Evolutionary conservation across 2,329 filamentous ascomycete species (phyloP).

Genomic region (Emergomyces pasteurianus): DNA sequence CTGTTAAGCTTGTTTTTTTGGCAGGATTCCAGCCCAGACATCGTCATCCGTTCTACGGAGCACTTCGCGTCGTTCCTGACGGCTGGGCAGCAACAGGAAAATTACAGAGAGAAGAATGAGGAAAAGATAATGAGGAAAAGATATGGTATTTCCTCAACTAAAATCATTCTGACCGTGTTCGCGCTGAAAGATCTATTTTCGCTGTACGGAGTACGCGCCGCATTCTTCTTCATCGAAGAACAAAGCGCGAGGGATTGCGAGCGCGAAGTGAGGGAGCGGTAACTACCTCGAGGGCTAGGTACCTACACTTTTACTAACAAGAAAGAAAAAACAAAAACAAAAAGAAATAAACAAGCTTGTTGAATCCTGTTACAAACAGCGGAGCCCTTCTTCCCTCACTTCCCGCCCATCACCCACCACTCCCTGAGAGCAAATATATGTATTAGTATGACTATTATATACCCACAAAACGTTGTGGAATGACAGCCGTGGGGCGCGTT

Average conservation of each 20-base stretch:
- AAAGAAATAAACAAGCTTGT: neutral
- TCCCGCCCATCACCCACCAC: neutral
- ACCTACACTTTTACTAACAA: neutral
- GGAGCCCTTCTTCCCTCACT: neutral
- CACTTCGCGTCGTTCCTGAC: neutral
- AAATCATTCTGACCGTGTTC: neutral
- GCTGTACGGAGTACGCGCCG: neutral
- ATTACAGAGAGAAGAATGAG: neutral
- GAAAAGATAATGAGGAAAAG: neutral
- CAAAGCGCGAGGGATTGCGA: neutral
- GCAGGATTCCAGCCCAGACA: too few relatives aligned
- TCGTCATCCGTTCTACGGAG: too few relatives aligned
- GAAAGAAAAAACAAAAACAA: neutral
- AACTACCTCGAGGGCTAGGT: neutral
- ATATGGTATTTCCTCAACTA: neutral
- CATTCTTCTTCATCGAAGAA: neutral
- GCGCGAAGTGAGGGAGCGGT: neutral
- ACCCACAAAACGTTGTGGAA: neutral
- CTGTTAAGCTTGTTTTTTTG: too few relatives aligned
- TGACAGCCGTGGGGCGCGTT: neutral
- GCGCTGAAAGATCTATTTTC: neutral
- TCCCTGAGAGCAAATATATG: neutral
- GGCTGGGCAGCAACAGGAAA: neutral
- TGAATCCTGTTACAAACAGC: neutral
- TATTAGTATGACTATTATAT: neutral